Base-by-base conservation (phyloP, 768 basidiomycete genomes). In the Filobasidium wieringae region DNA sequence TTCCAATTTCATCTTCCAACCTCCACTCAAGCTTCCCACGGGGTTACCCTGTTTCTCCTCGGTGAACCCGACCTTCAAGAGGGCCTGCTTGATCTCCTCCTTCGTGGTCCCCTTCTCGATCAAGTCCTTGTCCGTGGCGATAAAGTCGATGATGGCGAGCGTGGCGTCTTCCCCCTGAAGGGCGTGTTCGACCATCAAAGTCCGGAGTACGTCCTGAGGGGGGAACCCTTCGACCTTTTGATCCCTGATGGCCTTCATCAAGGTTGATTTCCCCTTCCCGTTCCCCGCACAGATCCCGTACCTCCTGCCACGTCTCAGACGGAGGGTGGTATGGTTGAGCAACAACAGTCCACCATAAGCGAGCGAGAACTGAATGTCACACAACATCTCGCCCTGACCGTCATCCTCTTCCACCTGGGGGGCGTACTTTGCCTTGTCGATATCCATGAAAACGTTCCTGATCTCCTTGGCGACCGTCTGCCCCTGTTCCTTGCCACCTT, bases 1-100 rank as follows among this genome's bases (percentile, higher is more conserved):
- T 72, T 96, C 92, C 53, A 96, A 81, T 75, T 95, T 95, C 92
- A 97, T 96, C 78, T 97, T 97, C 92, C 92, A 97, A 40, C 93
- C 92, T 67, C 93, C 93, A 14, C 91, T 95, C 60, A 96, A 78
- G 39, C 87, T 85, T 49, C 86, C 89, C 60, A 96, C 91, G 52
- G 81, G 77, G 66, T 93, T 87, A 37, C 80, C 76, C 76, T 96
- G 92, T 58, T 88, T 80, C 47, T 77, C 80, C 64, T 87, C 87
- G 68, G 90, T 86, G 71, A 97, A 96, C 51, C 93, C 93, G 53
- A 96, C 91, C 67, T 87, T 88, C 11, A 79, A 63, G 6, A 97
- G 80, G 71, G 90, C 88, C 24, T 80, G 80, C 56, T 82, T 79
- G 66, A 96, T 87, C 75, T 84, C 84, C 36, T 80, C 77, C 43